phyloP scores from a whole-genome alignment of 2,329 filamentous ascomycete genomes.

The Trichoderma aggressivum region DNA sequence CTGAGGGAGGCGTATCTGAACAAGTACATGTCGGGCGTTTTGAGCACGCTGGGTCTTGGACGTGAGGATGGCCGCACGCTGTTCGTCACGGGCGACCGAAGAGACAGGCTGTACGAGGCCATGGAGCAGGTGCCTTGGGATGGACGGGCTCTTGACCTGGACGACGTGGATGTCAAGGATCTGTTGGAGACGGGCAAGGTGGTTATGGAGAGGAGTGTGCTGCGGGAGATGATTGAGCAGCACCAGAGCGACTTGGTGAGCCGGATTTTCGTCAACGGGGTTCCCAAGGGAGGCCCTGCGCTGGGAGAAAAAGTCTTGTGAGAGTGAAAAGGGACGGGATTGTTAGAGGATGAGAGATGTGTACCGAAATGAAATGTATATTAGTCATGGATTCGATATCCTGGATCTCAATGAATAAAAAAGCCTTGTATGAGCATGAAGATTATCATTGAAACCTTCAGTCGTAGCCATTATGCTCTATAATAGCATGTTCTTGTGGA shows the following conservation, averaged over 20 bases:
- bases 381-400: not conserved
- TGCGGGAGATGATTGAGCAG: slow-evolving; percentile 68
- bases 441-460: not conserved
- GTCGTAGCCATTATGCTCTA: not conserved
- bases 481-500: not conserved
- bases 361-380: slow-evolving; percentile 7
- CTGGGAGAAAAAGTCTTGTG: slow-evolving; percentile 40
- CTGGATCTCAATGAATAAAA: not conserved
- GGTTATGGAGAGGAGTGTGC: slow-evolving; percentile 78
- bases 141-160: slow-evolving; percentile 64
- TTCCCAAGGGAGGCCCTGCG: slow-evolving; percentile 33
- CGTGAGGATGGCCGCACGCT: slow-evolving; percentile 65
- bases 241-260: slow-evolving; percentile 67
- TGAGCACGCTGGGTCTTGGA: slow-evolving; percentile 69
- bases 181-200: slow-evolving; percentile 79
- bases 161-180: slow-evolving; percentile 95
- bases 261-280: slow-evolving; percentile 44
- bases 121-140: slow-evolving; percentile 62
- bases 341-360: not conserved
- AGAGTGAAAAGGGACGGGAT: slow-evolving; percentile 15
- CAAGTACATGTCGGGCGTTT: slow-evolving; percentile 63
- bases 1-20: slow-evolving; percentile 56
- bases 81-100: slow-evolving; percentile 63
- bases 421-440: not conserved
- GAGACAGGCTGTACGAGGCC: slow-evolving; percentile 63